A percentile compares a stretch with the other conserved stretches of the same genome.
These are phyloP conservation scores for Penicillium digitatum DNA, from an alignment of 2,329 filamentous ascomycete genomes.

Conservation along the genomic window DNA sequence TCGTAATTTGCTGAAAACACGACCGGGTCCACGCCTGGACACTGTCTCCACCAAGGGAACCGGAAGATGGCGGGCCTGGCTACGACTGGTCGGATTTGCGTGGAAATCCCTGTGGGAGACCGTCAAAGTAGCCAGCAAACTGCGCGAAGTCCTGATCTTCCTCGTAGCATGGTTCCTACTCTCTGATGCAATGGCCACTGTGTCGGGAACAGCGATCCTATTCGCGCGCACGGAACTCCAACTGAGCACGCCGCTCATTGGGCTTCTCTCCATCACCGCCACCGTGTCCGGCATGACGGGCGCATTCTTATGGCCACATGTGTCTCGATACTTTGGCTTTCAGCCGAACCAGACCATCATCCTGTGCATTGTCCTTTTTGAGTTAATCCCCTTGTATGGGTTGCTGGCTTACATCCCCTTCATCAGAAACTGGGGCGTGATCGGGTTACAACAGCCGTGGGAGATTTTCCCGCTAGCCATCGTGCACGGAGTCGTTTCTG, in stretches of 20 bases:
- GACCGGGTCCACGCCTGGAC: constrained; percentile 69
- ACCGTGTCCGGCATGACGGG: constrained; percentile 76
- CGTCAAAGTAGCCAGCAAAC: constrained; percentile 62
- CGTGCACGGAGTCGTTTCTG: constrained; percentile 82
- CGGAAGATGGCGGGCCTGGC: constrained; percentile 47
- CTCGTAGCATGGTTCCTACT: constrained; percentile 85
- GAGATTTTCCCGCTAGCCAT: constrained; percentile 88
- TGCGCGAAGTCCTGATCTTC: constrained; percentile 76
- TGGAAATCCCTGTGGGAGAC: constrained; percentile 81
- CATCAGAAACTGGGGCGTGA: constrained; percentile 65
- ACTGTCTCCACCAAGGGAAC: constrained; percentile 10
- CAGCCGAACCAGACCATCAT: constrained; percentile 80
- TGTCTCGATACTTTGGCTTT: constrained; percentile 64
- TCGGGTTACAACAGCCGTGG: constrained; percentile 81
- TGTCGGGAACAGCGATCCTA: constrained; percentile 82
- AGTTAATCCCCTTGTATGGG: constrained; percentile 86
- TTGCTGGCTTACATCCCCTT: constrained; percentile 78
- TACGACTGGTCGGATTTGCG: constrained; percentile 69
- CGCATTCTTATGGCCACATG: constrained; percentile 76
- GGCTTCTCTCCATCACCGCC: constrained; percentile 82
- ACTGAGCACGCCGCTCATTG: constrained; percentile 77
- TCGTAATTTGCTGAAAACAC: constrained; percentile 73
- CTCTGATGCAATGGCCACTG: constrained; percentile 85
- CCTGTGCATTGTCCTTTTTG: constrained; percentile 79
- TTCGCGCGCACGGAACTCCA: constrained; percentile 85